phyloP scores from a whole-genome alignment of 352 stramenopile species.

The Globisporangium paddicum region DNA sequence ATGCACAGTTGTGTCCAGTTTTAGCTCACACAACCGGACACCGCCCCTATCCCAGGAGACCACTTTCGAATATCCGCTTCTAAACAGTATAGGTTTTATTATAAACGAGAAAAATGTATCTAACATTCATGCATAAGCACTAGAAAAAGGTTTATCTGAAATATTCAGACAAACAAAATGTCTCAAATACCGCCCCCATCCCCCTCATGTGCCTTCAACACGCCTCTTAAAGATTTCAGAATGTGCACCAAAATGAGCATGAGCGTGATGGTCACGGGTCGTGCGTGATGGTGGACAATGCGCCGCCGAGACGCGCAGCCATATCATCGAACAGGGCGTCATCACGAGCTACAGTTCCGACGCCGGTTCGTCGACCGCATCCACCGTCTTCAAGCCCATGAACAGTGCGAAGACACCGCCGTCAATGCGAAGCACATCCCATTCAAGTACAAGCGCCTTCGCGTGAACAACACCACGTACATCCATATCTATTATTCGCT shows the following conservation, averaged over 20 bases:
- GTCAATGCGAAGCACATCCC: too few relatives aligned
- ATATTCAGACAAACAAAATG: neutral
- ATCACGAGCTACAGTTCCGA: too few relatives aligned
- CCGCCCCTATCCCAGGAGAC: neutral
- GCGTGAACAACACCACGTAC: constrained; percentile 4
- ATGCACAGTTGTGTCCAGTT: neutral
- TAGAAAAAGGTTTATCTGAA: neutral
- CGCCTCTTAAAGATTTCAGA: neutral
- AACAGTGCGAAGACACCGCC: too few relatives aligned
- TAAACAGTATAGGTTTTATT: neutral
- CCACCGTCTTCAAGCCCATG: too few relatives aligned
- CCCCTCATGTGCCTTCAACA: too few relatives aligned
- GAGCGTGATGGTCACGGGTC: too few relatives aligned
- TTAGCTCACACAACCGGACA: neutral
- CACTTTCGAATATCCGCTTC: neutral
- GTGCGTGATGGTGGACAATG: too few relatives aligned
- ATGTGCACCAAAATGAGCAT: neutral
- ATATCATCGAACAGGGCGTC: too few relatives aligned
- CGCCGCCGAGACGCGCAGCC: too few relatives aligned
- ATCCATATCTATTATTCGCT: constrained; percentile 12
- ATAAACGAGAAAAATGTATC: neutral
- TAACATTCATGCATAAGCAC: neutral
- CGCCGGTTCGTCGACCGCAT: too few relatives aligned
- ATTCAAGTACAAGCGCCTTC: neutral
- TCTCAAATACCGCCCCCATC: neutral